Percentiles rank a stretch among this genome's conserved stretches.
Evolutionary conservation across 2,329 filamentous ascomycete genomes (phyloP).

Genomic region (Lachnellula arida): DNA sequence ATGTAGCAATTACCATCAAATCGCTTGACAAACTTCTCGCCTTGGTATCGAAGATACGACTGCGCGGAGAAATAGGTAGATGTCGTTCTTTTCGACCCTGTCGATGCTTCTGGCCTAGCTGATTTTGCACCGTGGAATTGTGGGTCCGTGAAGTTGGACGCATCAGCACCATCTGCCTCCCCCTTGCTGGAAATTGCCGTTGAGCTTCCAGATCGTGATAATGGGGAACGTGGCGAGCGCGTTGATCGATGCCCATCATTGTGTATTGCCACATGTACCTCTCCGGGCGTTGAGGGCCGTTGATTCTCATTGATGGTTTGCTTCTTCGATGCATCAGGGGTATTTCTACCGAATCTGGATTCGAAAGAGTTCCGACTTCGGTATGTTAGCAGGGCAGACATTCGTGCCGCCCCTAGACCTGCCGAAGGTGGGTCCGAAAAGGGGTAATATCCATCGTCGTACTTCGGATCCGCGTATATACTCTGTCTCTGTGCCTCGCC

Average conservation of each 20-base stretch:
- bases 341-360: constrained; percentile 88
- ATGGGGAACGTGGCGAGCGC: constrained; percentile 43
- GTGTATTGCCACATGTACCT: constrained; percentile 68
- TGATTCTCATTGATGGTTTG: constrained; percentile 74
- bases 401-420: constrained; percentile 88
- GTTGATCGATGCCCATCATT: constrained; percentile 73
- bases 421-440: constrained; percentile 82
- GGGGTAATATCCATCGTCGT: constrained; percentile 91
- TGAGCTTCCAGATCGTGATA: constrained; percentile 42
- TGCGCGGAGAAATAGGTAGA: constrained; percentile 97
- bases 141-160: constrained; percentile 51
- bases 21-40: constrained; percentile 90
- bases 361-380: constrained; percentile 96
- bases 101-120: constrained; percentile 35
- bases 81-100: constrained; percentile 35
- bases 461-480: constrained; percentile 98
- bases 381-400: constrained; percentile 95
- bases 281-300: constrained; percentile 56
- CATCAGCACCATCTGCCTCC: constrained; percentile 20
- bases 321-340: constrained; percentile 74
- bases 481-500: constrained; percentile 83
- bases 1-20: constrained; percentile 99
- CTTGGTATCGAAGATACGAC: constrained; percentile 95
- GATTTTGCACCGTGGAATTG: constrained; percentile 65
- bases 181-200: constrained; percentile 17